Base-by-base conservation (phyloP, 2,329 filamentous ascomycete species). In the Neoascochyta sp. region DNA sequence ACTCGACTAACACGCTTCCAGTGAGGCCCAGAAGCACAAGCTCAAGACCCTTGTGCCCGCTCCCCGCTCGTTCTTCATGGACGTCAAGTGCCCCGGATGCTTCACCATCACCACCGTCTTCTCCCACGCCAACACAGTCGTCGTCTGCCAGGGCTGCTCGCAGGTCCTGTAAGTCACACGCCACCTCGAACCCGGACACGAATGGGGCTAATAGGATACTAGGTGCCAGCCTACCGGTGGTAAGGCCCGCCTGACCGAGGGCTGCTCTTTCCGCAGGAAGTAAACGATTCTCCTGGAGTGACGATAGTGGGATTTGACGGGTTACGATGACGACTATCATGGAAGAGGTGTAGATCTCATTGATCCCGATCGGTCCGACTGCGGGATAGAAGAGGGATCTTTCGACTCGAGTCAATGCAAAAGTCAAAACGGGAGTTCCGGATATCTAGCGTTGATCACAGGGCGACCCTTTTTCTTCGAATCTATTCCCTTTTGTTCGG, bases 51-150 rank as follows among this genome's bases (percentile, higher is more conserved):
- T 98, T 63, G 92, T 98, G 68, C 92, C 92, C 64, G 83, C 80
- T 54, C 92, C 92, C 64, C 87, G 92, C 71, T 96, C 90, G 57
- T 98, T 96, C 86, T 98, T 98, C 86, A 98, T 98, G 92, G 92
- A 98, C 70, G 92, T 98, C 79, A 98, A 98, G 85, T 98, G 92
- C 86, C 92, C 92, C 70, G 92, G 92, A 66, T 98, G 92, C 86
- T 98, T 96, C 84, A 95, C 89, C 73, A 98, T 98, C 81, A 98
- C 92, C 72, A 98, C 92, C 71, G 92, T 98, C 74, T 98, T 96
- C 86, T 96, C 90, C 50, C 92, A 98, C 81, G 92, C 92, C 72
- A 92, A 98, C 81, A 98, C 92, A 69, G 92, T 98, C 70, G 92
- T 98, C 73, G 93, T 96, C 80, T 98, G 92, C 84, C 88, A 63